Percentiles rank a stretch among this genome's conserved stretches.
These are phyloP conservation scores for Boletellus ananas DNA, from an alignment of 768 basidiomycete species.

Conservation along the genomic window DNA sequence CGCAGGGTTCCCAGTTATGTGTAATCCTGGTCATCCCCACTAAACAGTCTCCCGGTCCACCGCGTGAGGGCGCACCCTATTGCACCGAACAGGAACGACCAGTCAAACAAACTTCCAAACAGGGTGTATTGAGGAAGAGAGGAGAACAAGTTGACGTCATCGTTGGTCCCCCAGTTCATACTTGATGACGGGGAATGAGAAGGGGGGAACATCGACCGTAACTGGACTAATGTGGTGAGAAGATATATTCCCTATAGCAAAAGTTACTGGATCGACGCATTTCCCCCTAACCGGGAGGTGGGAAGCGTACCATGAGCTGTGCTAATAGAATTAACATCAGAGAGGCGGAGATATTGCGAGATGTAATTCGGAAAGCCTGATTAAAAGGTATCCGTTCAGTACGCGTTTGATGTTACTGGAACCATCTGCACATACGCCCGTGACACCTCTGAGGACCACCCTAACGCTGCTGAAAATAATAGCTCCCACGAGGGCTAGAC, in stretches of 20 bases:
- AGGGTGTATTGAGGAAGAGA: constrained; percentile 72
- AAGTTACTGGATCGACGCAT: not conserved
- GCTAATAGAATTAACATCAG: constrained; percentile 74
- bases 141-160: constrained; percentile 53
- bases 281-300: constrained; percentile 6
- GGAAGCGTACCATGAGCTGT: constrained; percentile 68
- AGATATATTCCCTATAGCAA: constrained; percentile 69
- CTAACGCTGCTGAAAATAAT: constrained; percentile 75
- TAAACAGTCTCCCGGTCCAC: constrained; percentile 48
- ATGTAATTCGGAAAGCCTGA: constrained; percentile 61
- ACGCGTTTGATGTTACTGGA: not conserved
- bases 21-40: constrained; percentile 14
- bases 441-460: constrained; percentile 64
- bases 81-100: constrained; percentile 64
- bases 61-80: constrained; percentile 42
- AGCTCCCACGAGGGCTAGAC: constrained; percentile 67
- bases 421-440: constrained; percentile 40
- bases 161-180: constrained; percentile 3
- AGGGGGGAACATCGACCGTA: constrained; percentile 76
- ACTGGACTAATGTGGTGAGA: constrained; percentile 76
- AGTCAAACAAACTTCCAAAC: constrained; percentile 73
- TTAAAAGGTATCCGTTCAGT: not conserved
- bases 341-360: constrained; percentile 66
- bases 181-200: constrained; percentile 25
- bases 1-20: constrained; percentile 4